Conservation (phyloP, 768 basidiomycete genomes). For the Neoboletus subvelutipes region DNA sequence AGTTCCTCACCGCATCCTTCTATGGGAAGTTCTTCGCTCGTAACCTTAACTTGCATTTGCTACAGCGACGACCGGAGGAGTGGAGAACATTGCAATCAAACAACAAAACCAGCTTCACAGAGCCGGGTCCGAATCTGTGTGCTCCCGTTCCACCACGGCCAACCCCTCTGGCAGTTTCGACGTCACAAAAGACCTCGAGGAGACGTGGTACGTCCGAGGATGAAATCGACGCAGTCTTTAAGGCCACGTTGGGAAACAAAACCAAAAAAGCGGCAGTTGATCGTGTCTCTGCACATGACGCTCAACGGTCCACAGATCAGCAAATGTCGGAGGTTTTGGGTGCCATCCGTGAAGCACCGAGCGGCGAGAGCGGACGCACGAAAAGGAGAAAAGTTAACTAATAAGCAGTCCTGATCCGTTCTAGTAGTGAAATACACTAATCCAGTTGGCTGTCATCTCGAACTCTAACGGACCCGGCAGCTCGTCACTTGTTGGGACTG, state of each 20-base stretch:
- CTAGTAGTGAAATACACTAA: neutral
- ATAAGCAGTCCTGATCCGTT: neutral
- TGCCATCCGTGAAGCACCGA: constrained; percentile 59
- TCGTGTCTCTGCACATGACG: constrained; percentile 8
- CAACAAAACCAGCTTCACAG: constrained; percentile 25
- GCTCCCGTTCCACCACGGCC: neutral
- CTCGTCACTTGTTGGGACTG: neutral
- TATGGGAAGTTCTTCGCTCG: constrained; percentile 88
- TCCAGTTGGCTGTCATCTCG: neutral
- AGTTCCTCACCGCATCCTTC: constrained; percentile 68
- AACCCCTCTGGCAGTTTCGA: neutral
- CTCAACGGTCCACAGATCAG: constrained; percentile 29
- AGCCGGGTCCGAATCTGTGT: constrained; percentile 18
- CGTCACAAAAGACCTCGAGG: constrained; percentile 42
- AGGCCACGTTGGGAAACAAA: constrained; percentile 54
- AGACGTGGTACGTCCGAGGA: constrained; percentile 48
- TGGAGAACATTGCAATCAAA: constrained; percentile 75
- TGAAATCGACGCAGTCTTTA: constrained; percentile 78
- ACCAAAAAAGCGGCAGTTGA: constrained; percentile 53
- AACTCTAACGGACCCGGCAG: neutral
- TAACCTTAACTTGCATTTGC: constrained; percentile 73
- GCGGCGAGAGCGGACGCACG: constrained; percentile 39
- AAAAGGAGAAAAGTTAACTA: constrained; percentile 32
- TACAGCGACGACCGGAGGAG: constrained; percentile 76
- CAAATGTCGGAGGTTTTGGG: constrained; percentile 52